Conservation (phyloP, 805 yeast genomes). For the Jamesozyma rosinii region DNA sequence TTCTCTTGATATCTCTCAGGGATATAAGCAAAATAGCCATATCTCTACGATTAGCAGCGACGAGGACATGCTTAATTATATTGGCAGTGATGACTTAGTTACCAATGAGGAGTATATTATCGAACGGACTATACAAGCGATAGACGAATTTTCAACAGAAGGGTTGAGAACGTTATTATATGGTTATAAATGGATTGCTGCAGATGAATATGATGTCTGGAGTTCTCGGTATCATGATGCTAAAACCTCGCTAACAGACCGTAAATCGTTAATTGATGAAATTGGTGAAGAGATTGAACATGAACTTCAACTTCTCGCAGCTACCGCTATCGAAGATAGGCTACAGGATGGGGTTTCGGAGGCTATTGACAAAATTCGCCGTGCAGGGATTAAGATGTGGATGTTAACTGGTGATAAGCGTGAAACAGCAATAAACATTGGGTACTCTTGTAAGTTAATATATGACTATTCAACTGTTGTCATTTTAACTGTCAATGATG, state of each 20-base stretch:
- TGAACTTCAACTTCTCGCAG: slow-evolving; percentile 68
- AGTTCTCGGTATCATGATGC: slow-evolving; percentile 59
- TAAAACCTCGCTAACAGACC: slow-evolving; percentile 59
- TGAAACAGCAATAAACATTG: slow-evolving; percentile 96
- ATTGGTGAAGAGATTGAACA: slow-evolving; percentile 68
- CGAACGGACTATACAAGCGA: slow-evolving; percentile 78
- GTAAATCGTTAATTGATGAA: slow-evolving; percentile 56
- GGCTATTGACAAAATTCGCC: slow-evolving; percentile 78
- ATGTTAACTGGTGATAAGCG: slow-evolving; percentile 97
- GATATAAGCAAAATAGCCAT: not conserved
- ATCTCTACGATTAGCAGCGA: not conserved
- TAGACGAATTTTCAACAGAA: slow-evolving; percentile 90
- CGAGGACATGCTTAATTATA: slow-evolving; percentile 19
- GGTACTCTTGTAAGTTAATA: slow-evolving; percentile 85
- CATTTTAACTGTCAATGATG: slow-evolving; percentile 47
- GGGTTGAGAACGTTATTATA: slow-evolving; percentile 87
- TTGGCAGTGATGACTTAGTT: slow-evolving; percentile 48
- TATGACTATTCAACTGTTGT: slow-evolving; percentile 88
- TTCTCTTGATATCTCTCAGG: not conserved
- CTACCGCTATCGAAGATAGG: slow-evolving; percentile 95
- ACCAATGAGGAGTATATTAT: slow-evolving; percentile 66
- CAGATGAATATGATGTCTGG: slow-evolving; percentile 58
- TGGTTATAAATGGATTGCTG: slow-evolving; percentile 63
- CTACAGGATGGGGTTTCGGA: slow-evolving; percentile 95
- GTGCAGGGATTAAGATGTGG: slow-evolving; percentile 95